Percentiles rank a stretch among this genome's conserved stretches.
These are phyloP conservation scores for Mallotus repandus DNA, from an alignment of 441 rosid genomes.

Conservation along the genomic window DNA sequence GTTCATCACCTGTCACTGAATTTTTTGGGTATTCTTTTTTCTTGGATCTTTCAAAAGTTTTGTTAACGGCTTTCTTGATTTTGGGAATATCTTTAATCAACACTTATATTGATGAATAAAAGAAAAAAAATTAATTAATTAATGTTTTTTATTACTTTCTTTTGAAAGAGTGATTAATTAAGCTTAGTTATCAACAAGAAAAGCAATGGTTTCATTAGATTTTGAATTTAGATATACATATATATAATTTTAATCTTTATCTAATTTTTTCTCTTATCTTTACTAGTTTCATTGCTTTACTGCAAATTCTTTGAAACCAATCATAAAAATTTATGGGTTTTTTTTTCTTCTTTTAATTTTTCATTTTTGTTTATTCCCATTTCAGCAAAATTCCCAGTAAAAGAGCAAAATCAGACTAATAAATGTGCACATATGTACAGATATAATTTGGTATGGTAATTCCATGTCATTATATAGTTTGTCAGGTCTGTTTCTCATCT, in stretches of 20 bases:
- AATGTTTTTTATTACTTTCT: too few relatives aligned
- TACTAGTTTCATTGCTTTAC: neutral
- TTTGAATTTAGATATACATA: neutral
- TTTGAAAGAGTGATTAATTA: too few relatives aligned
- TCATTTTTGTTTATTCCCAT: too few relatives aligned
- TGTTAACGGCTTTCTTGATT: constrained; percentile 1
- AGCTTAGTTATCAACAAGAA: neutral
- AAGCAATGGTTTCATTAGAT: neutral
- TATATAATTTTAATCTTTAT: neutral
- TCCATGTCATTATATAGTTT: constrained; percentile 2
- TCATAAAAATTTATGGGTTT: neutral
- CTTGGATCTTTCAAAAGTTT: constrained; percentile 12
- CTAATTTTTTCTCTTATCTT: too few relatives aligned
- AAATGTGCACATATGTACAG: neutral
- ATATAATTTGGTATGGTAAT: neutral
- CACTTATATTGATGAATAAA: neutral
- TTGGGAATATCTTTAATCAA: neutral
- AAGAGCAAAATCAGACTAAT: neutral
- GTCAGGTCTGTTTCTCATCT: constrained; percentile 1
- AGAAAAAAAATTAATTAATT: neutral
- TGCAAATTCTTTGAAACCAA: neutral
- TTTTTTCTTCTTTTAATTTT: neutral
- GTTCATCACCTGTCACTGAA: constrained; percentile 10
- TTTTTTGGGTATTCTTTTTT: neutral
- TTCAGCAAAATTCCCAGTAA: neutral